Evolutionary conservation across 352 stramenopile genomes (phyloP), one percentile per base, ranked within the genome.

Genomic region (Globisporangium ultimum): DNA sequence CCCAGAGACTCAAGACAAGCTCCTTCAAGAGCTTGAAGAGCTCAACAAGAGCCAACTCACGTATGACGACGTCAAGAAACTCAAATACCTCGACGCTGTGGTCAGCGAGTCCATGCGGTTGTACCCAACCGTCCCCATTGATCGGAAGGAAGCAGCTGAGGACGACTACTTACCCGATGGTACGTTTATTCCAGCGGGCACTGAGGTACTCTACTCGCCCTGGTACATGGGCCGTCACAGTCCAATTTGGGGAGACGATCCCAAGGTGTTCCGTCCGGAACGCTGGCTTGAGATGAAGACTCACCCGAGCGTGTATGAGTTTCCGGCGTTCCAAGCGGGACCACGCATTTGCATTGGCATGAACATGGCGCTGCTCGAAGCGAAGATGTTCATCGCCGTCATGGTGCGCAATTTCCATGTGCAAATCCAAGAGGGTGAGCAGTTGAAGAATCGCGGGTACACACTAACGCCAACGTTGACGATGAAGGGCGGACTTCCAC

Each of bases 1-100:
- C 53, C 78, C 79, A 20, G 46, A 61, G 28, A 66, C 78, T 5
- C 75, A 88, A 53, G 55, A 78, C 24, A 72, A 76, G 61, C 76
- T 84, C 34, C 28, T 77, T n/a, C 55, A 70, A 12, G 78, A 88
- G 58, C 51, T 88, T 12, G 18, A 28, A 5, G 1, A 28, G 18
- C 24, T 17, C 48, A 18, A 54, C 48, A 43, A 17, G 48, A 28
- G 21, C 15, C 28, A 21, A 43, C 64, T 84, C n/a, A 78, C 70
- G 10, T 87, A 84, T 60, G 75, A 87, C n/a, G 49, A 74, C 13
- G 62, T 89, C 45, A 84, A 86, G 61, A 56, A 58, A 11, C 56
- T 95, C 48, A 75, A 66, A 49, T 95, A 89, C 59, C 57, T 89
- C n/a, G 67, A 85, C 18, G 85, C 78, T 11, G 78, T 91, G 13